These are phyloP conservation scores for Euphorbia tirucalli DNA, from an alignment of 345 rosid genomes.

Conservation along the genomic window DNA sequence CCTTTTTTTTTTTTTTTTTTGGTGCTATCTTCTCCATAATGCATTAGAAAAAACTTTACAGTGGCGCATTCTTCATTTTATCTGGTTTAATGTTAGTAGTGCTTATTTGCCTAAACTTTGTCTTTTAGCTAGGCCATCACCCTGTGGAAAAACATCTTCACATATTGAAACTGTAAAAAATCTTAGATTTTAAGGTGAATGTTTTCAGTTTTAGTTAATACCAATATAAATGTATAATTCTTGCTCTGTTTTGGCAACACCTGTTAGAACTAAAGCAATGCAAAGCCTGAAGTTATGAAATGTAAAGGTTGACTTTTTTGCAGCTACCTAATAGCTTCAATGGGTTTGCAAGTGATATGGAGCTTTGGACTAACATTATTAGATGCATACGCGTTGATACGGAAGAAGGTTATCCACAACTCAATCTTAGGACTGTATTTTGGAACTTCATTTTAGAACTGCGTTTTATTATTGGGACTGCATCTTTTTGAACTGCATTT, in stretches of 20 bases:
- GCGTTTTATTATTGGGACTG: no score
- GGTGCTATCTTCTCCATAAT: background rate
- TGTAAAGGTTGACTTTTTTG: conserved; percentile 9
- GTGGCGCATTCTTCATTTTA: background rate
- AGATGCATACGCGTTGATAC: conserved; percentile 55
- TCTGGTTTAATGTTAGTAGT: conserved; percentile 3
- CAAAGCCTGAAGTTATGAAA: no score
- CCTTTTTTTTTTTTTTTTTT: no score
- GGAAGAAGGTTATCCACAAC: conserved; percentile 53
- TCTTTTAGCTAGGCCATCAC: background rate
- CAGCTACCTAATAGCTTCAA: conserved; percentile 83
- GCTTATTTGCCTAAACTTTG: background rate
- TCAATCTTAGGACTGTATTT: no score
- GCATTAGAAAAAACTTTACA: background rate
- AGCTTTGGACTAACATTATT: conserved; percentile 69
- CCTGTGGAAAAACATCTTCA: no score
- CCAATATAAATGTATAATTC: no score
- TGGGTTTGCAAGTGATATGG: conserved; percentile 88
- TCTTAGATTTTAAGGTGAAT: background rate
- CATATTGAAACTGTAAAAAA: no score
- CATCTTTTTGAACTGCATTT: no score
- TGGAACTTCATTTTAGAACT: no score
- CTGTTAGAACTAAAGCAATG: no score
- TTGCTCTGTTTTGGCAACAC: background rate
- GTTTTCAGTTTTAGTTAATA: no score